Evolutionary conservation across 73 alveolate genomes (phyloP).

Genomic region (Paramecium octaurelia): DNA sequence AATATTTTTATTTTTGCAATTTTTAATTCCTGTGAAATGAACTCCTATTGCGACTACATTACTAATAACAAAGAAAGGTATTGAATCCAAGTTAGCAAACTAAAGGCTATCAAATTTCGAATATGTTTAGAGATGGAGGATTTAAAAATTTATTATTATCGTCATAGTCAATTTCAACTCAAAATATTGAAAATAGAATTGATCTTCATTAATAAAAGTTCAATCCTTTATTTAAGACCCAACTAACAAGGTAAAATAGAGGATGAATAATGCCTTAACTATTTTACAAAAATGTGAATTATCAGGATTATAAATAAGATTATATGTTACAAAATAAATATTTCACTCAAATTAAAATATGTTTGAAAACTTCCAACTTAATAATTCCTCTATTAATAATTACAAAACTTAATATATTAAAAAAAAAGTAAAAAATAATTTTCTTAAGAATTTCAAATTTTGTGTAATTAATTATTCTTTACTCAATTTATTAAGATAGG

Average conservation of each 20-base stretch:
- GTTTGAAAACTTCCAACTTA: not conserved
- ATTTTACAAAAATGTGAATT: not conserved
- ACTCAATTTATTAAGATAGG: no score
- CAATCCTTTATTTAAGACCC: not conserved
- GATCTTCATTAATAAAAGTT: not conserved
- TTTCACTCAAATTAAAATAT: not conserved
- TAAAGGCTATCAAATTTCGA: not conserved
- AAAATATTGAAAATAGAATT: no score
- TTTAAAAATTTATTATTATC: not conserved
- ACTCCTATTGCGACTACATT: not conserved
- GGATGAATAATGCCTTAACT: not conserved
- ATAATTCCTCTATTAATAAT: no score
- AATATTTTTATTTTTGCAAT: no score
- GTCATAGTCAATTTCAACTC: not conserved
- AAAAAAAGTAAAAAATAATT: no score
- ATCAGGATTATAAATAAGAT: no score
- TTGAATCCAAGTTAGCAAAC: not conserved
- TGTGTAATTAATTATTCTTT: no score
- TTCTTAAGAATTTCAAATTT: no score
- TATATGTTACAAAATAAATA: no score
- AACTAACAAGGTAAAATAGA: not conserved
- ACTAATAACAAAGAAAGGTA: not conserved
- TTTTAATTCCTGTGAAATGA: no score
- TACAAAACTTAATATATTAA: not conserved
- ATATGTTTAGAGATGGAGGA: no score